Conservation (phyloP, 768 basidiomycete species). For the Tephrocybe sp. region DNA sequence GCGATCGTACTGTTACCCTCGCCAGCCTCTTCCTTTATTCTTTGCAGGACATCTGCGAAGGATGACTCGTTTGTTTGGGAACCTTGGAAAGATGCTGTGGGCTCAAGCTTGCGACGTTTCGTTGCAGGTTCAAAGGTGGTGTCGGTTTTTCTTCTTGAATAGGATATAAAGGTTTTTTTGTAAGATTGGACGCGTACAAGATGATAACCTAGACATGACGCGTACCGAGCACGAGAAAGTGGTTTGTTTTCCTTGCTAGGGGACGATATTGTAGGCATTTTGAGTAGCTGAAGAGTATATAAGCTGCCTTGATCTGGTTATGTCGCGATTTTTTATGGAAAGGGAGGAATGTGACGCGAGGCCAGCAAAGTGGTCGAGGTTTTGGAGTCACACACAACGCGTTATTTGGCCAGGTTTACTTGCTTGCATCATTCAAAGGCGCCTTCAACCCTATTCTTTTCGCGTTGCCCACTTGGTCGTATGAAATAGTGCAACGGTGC, state of each 20-base stretch:
- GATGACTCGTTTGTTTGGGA: slow-evolving; percentile 46
- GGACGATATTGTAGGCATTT: slow-evolving; percentile 16
- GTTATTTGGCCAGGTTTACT: slow-evolving; percentile 18
- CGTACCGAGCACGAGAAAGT: slow-evolving; percentile 31
- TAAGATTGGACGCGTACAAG: slow-evolving; percentile 19
- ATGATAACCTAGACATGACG: not conserved
- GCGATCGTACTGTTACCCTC: slow-evolving; percentile 39
- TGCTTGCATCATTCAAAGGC: no score
- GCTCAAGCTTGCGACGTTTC: slow-evolving; percentile 54
- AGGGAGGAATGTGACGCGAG: not conserved
- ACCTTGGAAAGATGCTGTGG: slow-evolving; percentile 34
- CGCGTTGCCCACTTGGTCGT: no score
- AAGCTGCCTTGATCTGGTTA: not conserved
- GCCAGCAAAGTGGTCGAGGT: no score
- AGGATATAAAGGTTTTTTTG: slow-evolving; percentile 9
- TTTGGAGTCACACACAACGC: slow-evolving; percentile 15
- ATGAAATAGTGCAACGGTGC: no score
- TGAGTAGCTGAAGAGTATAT: not conserved
- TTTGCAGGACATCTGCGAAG: slow-evolving; percentile 64
- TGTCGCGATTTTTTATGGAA: not conserved
- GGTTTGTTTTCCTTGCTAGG: slow-evolving; percentile 29
- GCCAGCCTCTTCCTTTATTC: slow-evolving; percentile 51
- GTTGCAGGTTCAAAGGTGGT: slow-evolving; percentile 35
- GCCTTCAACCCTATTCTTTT: no score
- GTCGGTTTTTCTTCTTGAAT: slow-evolving; percentile 22